These are phyloP conservation scores for Venturia effusa DNA, from an alignment of 2,329 filamentous ascomycete species.

Conservation along the genomic window DNA sequence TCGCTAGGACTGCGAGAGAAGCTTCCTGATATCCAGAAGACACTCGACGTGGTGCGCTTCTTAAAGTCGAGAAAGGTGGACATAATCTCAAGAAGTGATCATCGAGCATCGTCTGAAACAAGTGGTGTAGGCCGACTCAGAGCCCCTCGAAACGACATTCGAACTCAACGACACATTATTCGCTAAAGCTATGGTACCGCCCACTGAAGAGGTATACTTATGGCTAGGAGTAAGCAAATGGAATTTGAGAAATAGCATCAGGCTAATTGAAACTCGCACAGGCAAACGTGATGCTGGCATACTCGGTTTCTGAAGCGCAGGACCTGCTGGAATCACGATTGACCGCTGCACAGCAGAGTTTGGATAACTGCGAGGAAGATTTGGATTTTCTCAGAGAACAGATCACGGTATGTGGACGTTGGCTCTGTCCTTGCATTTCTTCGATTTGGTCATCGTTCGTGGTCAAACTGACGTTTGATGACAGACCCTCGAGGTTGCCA, in stretches of 20 bases:
- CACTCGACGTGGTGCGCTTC: constrained; percentile 81
- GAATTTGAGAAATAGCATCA: background rate
- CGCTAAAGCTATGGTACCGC: constrained; percentile 71
- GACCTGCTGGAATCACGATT: constrained; percentile 67
- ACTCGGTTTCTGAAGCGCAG: constrained; percentile 81
- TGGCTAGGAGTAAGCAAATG: constrained; percentile 72
- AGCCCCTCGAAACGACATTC: constrained; percentile 83
- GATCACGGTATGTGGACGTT: constrained; percentile 61
- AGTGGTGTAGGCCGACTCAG: constrained; percentile 31
- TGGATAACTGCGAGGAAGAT: constrained; percentile 90
- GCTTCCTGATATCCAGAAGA: constrained; percentile 95
- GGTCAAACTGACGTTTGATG: background rate
- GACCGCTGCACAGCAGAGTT: constrained; percentile 63
- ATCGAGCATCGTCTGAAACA: constrained; percentile 21
- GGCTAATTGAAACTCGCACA: constrained; percentile 21
- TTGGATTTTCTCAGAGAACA: constrained; percentile 91
- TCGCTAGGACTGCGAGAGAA: constrained; percentile 79
- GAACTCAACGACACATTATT: constrained; percentile 95
- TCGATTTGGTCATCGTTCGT: background rate
- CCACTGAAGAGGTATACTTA: constrained; percentile 84
- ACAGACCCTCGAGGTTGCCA: constrained; percentile 94
- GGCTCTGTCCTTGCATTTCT: background rate
- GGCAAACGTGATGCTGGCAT: constrained; percentile 97
- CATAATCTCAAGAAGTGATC: constrained; percentile 16
- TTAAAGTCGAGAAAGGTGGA: constrained; percentile 63